Evolutionary conservation across 768 basidiomycete species (phyloP).

Genomic region (Thelephora ganbajun): DNA sequence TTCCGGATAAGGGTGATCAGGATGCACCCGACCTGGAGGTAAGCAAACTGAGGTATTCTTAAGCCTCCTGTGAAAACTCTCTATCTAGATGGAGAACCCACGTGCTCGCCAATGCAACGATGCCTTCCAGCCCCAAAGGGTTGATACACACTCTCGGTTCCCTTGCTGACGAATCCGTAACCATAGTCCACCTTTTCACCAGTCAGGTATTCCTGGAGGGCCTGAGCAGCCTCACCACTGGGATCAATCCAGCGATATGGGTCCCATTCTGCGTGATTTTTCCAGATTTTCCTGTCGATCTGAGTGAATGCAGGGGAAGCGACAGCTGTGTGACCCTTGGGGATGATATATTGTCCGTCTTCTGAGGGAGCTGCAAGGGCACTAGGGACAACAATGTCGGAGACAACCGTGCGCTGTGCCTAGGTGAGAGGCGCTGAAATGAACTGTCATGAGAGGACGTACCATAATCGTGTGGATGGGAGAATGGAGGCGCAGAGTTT

Average conservation of each 20-base stretch:
- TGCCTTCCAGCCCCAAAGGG: conserved; percentile 97
- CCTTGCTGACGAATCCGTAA: conserved; percentile 90
- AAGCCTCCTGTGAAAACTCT: no score
- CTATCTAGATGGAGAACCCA: conserved; percentile 12
- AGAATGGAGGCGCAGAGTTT: conserved; percentile 86
- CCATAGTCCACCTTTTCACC: conserved; percentile 94
- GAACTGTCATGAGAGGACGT: background rate
- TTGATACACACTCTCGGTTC: conserved; percentile 91
- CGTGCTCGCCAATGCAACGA: conserved; percentile 88
- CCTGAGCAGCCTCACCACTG: conserved; percentile 68
- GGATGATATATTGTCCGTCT: conserved; percentile 68
- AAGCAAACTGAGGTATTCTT: conserved; percentile 56
- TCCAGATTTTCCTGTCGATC: conserved; percentile 78
- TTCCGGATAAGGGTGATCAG: conserved; percentile 65
- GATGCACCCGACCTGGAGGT: conserved; percentile 82
- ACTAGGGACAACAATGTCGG: conserved; percentile 70
- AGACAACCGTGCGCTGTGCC: conserved; percentile 58
- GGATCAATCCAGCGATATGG: conserved; percentile 79
- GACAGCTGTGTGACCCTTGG: conserved; percentile 80
- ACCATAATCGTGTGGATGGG: conserved; percentile 88
- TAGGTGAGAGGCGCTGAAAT: background rate
- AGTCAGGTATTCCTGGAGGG: conserved; percentile 61
- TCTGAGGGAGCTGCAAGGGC: conserved; percentile 69
- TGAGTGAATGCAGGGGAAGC: conserved; percentile 83
- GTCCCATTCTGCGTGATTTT: conserved; percentile 55